Percentiles rank a stretch among this genome's conserved stretches.
Conservation (phyloP, 257 asterid genomes). For the Solanum appendiculatum region DNA sequence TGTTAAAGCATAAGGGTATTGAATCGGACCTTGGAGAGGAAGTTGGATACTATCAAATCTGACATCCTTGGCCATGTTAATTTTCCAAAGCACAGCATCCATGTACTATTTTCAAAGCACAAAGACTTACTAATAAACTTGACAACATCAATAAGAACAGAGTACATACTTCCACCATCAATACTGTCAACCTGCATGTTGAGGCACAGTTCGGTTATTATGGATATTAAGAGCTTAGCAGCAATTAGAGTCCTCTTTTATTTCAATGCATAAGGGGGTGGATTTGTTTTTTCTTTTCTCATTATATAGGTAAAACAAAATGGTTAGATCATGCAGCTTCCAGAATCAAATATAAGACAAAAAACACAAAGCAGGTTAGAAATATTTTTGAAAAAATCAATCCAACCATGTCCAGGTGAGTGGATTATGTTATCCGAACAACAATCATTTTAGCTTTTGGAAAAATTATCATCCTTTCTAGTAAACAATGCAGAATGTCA, state of each 20-base stretch:
- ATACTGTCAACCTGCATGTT: slow-evolving; percentile 37
- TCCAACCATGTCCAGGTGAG: background rate
- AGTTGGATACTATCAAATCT: slow-evolving; percentile 70
- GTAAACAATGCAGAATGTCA: background rate
- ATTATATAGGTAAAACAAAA: background rate
- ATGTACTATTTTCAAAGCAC: slow-evolving; percentile 53
- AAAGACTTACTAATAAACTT: slow-evolving; percentile 45
- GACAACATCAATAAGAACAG: slow-evolving; percentile 41
- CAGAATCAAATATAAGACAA: background rate
- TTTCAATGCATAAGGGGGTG: background rate
- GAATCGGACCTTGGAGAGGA: slow-evolving; percentile 69
- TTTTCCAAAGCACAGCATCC: slow-evolving; percentile 83
- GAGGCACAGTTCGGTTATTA: background rate
- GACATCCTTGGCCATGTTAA: slow-evolving; percentile 97
- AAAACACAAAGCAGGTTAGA: background rate
- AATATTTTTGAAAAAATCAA: too few relatives aligned
- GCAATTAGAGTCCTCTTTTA: background rate
- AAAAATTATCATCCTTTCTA: background rate
- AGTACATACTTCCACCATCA: slow-evolving; percentile 68
- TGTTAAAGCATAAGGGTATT: background rate
- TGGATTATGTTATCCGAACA: background rate
- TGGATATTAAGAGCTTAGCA: background rate
- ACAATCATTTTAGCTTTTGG: background rate
- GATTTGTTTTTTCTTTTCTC: background rate
- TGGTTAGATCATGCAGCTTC: background rate